These are phyloP conservation scores for Poronia punctata DNA, from an alignment of 495 filamentous ascomycete genomes.

Conservation along the genomic window DNA sequence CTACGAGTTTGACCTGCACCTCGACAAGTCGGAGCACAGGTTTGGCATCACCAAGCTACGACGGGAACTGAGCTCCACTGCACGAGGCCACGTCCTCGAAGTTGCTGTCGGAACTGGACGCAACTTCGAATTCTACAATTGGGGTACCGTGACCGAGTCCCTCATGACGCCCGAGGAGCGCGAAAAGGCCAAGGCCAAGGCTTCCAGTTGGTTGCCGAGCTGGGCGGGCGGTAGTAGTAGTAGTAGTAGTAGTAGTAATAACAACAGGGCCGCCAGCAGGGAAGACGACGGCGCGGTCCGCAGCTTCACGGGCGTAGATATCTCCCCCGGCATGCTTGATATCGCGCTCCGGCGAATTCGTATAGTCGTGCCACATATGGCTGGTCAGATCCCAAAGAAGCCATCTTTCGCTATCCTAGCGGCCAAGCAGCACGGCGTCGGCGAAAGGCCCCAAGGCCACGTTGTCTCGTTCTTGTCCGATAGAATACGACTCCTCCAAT, in stretches of 20 bases:
- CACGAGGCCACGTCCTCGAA: slow-evolving; percentile 78
- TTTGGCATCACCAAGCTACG: slow-evolving; percentile 60
- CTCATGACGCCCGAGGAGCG: slow-evolving; percentile 7
- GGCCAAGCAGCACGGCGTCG: slow-evolving; percentile 9
- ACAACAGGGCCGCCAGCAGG: neutral
- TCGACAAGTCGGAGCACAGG: slow-evolving; percentile 58
- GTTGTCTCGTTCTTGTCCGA: slow-evolving; percentile 27
- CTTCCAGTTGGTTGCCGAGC: neutral
- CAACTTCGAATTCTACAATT: slow-evolving; percentile 70
- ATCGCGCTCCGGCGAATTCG: slow-evolving; percentile 33
- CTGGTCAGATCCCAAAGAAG: slow-evolving; percentile 23
- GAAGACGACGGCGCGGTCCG: slow-evolving; percentile 18
- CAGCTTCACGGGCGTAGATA: slow-evolving; percentile 41
- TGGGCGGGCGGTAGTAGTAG: neutral
- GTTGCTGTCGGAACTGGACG: slow-evolving; percentile 87
- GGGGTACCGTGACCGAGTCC: slow-evolving; percentile 26
- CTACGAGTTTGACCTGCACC: slow-evolving; percentile 52
- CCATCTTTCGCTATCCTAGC: slow-evolving; percentile 20
- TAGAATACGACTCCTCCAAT: slow-evolving; percentile 31
- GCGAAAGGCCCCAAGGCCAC: slow-evolving; percentile 2
- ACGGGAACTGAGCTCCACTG: slow-evolving; percentile 51
- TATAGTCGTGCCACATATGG: slow-evolving; percentile 21
- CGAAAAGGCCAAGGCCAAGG: slow-evolving; percentile 4
- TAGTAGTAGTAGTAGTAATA: slow-evolving; percentile 1
- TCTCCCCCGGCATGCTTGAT: slow-evolving; percentile 36